Evolutionary conservation across 208 protist genomes (phyloP), one percentile per base, ranked within the genome.

Genomic region (Sergeia podlipaevii): DNA sequence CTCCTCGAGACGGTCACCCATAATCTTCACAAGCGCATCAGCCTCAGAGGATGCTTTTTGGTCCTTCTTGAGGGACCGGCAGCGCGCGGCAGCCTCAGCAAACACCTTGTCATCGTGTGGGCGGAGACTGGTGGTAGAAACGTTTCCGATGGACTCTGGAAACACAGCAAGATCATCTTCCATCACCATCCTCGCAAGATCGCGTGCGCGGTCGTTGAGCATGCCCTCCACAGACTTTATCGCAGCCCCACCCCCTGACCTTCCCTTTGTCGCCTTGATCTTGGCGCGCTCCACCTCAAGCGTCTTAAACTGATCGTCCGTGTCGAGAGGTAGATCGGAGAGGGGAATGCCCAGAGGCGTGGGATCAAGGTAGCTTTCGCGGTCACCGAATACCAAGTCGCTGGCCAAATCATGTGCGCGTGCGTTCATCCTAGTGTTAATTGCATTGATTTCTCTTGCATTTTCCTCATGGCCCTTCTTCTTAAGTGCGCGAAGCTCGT

Each of bases 51-150:
- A n/a, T n/a, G n/a, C n/a, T n/a, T n/a, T n/a, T 8, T 54, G 52
- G 1, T 72, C 33, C 8, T 72, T 65, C 65, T 74, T 74, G 41
- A 51, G 47, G 28, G 39, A 27, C 17, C 87, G 87, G 0, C 55
- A 37, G 51, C 84, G 45, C 43, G 70, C 77, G 11, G 78, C 83
- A 3, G 69, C 55, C 24, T 72, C 67, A 34, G 70, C 73, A 51
- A 93, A 90, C 15, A 78, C 53, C 34, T 68, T 70, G 47, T 93
- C 79, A 17, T 67, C 50, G 56, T 87, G 72, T 13, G 79, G 76
- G 23, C 73, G 55, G 32, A 93, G 38, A 20, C 83, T 66, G 17
- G 66, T 66, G 2, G 66, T 66, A 1, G 48, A 65, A 49, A 85
- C 76, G n/a, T n/a, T n/a, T 13, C 82, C 85, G 43, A 81, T 65